Evolutionary conservation across 805 yeast species (phyloP).

Genomic region (Candida fluviatilis): DNA sequence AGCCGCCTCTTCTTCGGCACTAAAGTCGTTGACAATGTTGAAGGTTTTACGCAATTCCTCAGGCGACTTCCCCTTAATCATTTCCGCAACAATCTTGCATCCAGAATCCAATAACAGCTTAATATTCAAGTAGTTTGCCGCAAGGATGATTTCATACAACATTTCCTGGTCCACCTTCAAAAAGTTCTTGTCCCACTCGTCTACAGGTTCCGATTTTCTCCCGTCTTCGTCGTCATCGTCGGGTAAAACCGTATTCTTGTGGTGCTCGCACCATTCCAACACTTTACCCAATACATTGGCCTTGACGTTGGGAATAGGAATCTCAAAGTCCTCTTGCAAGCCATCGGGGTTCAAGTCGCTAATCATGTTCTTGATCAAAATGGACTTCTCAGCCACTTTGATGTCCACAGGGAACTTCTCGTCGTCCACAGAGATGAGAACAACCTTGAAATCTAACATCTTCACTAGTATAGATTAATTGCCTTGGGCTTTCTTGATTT

Average conservation of each 20-base stretch:
- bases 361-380: constrained; percentile 81
- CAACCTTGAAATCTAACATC: constrained; percentile 26
- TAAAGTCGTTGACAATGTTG: constrained; percentile 77
- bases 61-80: constrained; percentile 77
- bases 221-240: constrained; percentile 81
- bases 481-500: not conserved
- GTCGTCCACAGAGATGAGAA: constrained; percentile 73
- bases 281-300: constrained; percentile 84
- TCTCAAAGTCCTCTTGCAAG: constrained; percentile 67
- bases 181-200: constrained; percentile 94
- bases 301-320: constrained; percentile 88
- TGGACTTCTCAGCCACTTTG: constrained; percentile 82
- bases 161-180: constrained; percentile 90
- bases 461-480: not conserved
- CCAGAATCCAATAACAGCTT: constrained; percentile 74
- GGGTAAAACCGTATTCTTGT: constrained; percentile 72
- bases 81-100: constrained; percentile 77
- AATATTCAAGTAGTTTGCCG: constrained; percentile 77
- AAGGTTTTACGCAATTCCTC: constrained; percentile 78
- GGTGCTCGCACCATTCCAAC: constrained; percentile 96
- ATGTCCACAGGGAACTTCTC: constrained; percentile 74
- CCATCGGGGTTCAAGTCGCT: constrained; percentile 60
- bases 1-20: constrained; percentile 86
- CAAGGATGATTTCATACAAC: constrained; percentile 75
- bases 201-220: constrained; percentile 85